Percentiles rank a stretch among this genome's conserved stretches.
These are phyloP conservation scores for Beta lomatogona DNA, from an alignment of 179 eudicot species.

Conservation along the genomic window DNA sequence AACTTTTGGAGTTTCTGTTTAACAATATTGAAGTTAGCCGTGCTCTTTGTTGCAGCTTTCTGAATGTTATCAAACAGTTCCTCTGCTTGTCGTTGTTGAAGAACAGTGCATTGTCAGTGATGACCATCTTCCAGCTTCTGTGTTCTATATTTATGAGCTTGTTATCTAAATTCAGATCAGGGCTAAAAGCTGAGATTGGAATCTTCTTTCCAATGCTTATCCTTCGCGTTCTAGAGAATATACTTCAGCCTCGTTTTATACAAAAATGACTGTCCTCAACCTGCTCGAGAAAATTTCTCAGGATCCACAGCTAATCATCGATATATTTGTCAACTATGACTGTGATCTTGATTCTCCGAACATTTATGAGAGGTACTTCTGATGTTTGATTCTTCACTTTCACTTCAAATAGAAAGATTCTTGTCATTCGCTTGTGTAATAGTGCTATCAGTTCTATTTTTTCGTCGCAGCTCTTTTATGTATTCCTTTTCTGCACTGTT, in stretches of 20 bases:
- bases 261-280: constrained; percentile 96
- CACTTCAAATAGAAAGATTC: neutral
- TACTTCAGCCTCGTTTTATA: constrained; percentile 92
- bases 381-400: constrained; percentile 15
- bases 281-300: constrained; percentile 86
- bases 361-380: constrained; percentile 86
- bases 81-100: constrained; percentile 88
- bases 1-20: neutral
- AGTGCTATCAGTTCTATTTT: neutral
- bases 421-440: neutral
- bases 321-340: constrained; percentile 92
- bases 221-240: constrained; percentile 92
- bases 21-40: constrained; percentile 8
- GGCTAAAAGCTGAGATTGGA: constrained; percentile 89
- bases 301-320: constrained; percentile 81
- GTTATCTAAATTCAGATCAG: constrained; percentile 78
- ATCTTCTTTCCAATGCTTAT: constrained; percentile 94
- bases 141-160: constrained; percentile 84
- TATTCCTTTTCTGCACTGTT: neutral
- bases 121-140: constrained; percentile 92
- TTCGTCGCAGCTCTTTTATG: neutral
- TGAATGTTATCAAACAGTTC: constrained; percentile 79
- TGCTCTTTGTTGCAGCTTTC: constrained; percentile 64
- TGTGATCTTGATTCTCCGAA: constrained; percentile 98
- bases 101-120: constrained; percentile 94